phyloP scores from a whole-genome alignment of 345 rosid species.

The Diplotaxis tenuifolia region DNA sequence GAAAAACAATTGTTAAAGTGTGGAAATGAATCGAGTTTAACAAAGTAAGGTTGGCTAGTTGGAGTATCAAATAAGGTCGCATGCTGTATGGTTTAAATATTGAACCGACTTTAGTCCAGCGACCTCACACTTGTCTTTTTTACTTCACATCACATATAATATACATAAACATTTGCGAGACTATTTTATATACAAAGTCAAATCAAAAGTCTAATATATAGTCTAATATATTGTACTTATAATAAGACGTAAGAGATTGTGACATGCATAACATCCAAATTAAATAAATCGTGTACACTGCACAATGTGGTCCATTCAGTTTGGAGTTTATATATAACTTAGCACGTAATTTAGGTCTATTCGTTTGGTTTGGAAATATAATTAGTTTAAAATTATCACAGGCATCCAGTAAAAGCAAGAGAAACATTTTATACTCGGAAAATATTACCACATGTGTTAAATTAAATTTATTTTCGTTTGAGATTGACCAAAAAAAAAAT shows the following conservation, averaged over 20 bases:
- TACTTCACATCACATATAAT: not conserved
- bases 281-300: not conserved
- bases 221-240: too few species aligned
- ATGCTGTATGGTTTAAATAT: not conserved
- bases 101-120: conserved; percentile 28
- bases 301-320: not conserved
- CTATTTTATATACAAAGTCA: conserved; percentile 2
- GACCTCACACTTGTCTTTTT: conserved; percentile 3
- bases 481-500: too few species aligned
- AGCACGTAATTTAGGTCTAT: not conserved
- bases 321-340: not conserved
- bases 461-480: not conserved
- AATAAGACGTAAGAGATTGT: not conserved
- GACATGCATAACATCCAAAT: not conserved
- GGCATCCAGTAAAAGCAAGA: not conserved
- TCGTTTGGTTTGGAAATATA: not conserved
- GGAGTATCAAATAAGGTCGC: conserved; percentile 9
- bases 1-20: not conserved
- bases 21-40: not conserved
- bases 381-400: not conserved
- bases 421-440: not conserved
- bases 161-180: not conserved
- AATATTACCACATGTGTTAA: not conserved
- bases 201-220: not conserved
- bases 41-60: not conserved